Evolutionary conservation across 352 stramenopile species (phyloP).

Genomic region (Phytophthora sp.): DNA sequence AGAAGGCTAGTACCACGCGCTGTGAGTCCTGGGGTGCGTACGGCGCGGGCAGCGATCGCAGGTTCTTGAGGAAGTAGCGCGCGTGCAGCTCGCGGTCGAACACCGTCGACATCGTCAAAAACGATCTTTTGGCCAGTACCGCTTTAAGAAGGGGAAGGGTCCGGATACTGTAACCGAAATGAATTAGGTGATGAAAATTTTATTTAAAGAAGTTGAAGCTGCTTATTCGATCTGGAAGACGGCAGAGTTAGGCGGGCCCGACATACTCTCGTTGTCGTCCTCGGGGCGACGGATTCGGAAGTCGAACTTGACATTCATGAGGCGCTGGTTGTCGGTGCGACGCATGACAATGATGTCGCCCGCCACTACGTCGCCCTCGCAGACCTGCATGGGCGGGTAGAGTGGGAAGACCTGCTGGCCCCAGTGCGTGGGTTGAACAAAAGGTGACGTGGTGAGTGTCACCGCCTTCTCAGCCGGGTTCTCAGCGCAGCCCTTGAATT

Average conservation of each 20-base stretch:
- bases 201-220: slow-evolving; percentile 40
- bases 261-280: slow-evolving; percentile 53
- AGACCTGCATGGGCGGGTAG: slow-evolving; percentile 85
- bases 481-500: slow-evolving; percentile 94
- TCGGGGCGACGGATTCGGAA: slow-evolving; percentile 74
- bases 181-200: too few relatives aligned
- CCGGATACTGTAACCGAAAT: too few relatives aligned
- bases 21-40: slow-evolving; percentile 86
- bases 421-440: slow-evolving; percentile 90
- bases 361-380: slow-evolving; percentile 75
- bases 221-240: slow-evolving; percentile 90
- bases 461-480: slow-evolving; percentile 81
- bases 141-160: neutral
- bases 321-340: slow-evolving; percentile 84
- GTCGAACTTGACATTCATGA: slow-evolving; percentile 91
- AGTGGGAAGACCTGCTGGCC: slow-evolving; percentile 88
- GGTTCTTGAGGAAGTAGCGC: slow-evolving; percentile 84
- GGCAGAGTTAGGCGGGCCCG: slow-evolving; percentile 51
- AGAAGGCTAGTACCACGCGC: slow-evolving; percentile 86
- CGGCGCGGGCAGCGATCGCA: slow-evolving; percentile 66
- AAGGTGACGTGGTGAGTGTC: slow-evolving; percentile 92
- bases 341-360: slow-evolving; percentile 78
- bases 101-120: slow-evolving; percentile 28
- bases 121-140: slow-evolving; percentile 18
- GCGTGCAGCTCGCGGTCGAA: slow-evolving; percentile 81